These are phyloP conservation scores for Colletotrichum shisoi DNA, from an alignment of 2,329 filamentous ascomycete species.

Conservation along the genomic window DNA sequence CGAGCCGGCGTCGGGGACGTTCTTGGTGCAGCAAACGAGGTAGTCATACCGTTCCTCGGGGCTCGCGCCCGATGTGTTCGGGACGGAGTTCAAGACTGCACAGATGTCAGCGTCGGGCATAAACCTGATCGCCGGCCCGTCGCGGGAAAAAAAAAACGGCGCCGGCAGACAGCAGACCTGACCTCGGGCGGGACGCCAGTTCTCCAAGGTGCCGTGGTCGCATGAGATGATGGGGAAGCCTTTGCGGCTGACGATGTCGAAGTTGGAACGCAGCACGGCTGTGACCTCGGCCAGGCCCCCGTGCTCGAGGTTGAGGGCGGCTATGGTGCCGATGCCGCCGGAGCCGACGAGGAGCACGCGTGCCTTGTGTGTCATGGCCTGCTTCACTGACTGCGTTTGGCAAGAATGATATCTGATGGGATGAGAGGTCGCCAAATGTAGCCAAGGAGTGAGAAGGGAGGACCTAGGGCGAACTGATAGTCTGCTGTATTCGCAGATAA, in stretches of 20 bases:
- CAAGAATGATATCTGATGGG: no score
- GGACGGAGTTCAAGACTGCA: constrained; percentile 35
- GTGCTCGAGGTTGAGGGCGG: constrained; percentile 61
- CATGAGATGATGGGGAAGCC: constrained; percentile 65
- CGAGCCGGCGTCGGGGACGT: constrained; percentile 62
- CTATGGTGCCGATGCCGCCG: constrained; percentile 65
- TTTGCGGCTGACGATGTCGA: constrained; percentile 53
- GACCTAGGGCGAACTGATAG: no score
- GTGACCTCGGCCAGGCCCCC: constrained; percentile 62
- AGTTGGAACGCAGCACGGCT: constrained; percentile 65
- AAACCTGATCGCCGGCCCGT: no score
- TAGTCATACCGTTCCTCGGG: constrained; percentile 57
- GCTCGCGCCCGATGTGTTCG: constrained; percentile 19
- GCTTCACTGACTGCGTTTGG: background rate
- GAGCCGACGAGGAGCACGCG: constrained; percentile 62
- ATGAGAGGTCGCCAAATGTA: no score
- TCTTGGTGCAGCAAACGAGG: constrained; percentile 66
- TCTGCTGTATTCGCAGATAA: no score
- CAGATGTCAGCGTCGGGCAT: background rate
- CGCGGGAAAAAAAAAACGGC: background rate
- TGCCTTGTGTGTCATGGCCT: constrained; percentile 42
- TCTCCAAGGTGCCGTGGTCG: constrained; percentile 60
- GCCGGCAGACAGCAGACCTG: constrained; percentile 34
- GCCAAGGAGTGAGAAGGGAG: no score
- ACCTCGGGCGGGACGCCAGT: constrained; percentile 58